A percentile compares a stretch with the other conserved stretches of the same genome.
These are phyloP conservation scores for Euryodendron excelsum DNA, from an alignment of 148 eudicot genomes.

Conservation along the genomic window DNA sequence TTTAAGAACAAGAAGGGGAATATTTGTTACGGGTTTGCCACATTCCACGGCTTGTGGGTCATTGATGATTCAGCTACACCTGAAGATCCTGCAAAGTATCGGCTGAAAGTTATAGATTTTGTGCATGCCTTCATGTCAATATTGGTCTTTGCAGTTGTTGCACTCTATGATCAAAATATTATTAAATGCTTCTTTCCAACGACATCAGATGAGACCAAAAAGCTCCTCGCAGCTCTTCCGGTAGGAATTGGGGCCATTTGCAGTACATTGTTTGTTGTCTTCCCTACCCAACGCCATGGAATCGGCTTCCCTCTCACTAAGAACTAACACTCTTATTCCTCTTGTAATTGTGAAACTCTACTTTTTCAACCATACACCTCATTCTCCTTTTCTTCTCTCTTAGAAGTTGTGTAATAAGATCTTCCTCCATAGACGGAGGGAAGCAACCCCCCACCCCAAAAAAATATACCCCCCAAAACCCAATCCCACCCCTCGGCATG, in stretches of 20 bases:
- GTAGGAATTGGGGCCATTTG: constrained; percentile 59
- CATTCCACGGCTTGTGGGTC: constrained; percentile 61
- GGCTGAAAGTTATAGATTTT: constrained; percentile 50
- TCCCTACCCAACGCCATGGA: constrained; percentile 69
- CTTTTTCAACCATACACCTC: not conserved
- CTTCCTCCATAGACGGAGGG: constrained; percentile 15
- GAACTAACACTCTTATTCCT: constrained; percentile 24
- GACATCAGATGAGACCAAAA: constrained; percentile 44
- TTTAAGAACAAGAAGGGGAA: constrained; percentile 57
- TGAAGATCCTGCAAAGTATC: constrained; percentile 40
- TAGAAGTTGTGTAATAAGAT: too few species aligned
- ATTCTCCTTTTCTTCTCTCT: not conserved
- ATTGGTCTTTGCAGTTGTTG: constrained; percentile 56
- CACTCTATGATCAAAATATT: constrained; percentile 62
- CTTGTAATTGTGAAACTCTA: not conserved
- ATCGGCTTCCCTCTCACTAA: constrained; percentile 62
- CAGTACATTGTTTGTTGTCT: constrained; percentile 62
- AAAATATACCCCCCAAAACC: too few species aligned
- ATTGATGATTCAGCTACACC: constrained; percentile 57
- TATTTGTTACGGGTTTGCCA: constrained; percentile 60
- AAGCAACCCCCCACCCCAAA: too few species aligned
- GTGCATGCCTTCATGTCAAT: constrained; percentile 66
- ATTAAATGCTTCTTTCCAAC: constrained; percentile 60
- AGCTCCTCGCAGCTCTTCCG: constrained; percentile 57
- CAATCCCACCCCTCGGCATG: too few species aligned